Evolutionary conservation across 495 filamentous ascomycete species (phyloP).

Genomic region (Penicillium roqueforti): DNA sequence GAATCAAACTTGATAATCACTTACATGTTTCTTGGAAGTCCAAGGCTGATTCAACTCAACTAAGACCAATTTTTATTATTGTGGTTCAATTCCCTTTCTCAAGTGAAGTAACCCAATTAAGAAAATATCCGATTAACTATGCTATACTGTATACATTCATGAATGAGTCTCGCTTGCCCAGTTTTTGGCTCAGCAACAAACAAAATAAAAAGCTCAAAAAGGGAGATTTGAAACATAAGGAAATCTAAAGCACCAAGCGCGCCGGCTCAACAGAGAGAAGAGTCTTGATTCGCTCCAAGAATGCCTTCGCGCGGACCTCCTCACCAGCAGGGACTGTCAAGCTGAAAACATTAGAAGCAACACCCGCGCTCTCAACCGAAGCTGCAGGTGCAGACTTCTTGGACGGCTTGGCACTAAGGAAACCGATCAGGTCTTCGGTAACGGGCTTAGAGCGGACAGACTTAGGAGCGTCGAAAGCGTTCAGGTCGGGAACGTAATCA

Average conservation of each 20-base stretch:
- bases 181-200: constrained; percentile 12
- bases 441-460: constrained; percentile 25
- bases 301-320: constrained; percentile 72
- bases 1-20: background rate
- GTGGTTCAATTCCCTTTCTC: background rate
- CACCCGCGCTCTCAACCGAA: constrained; percentile 26
- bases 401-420: constrained; percentile 54
- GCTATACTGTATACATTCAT: constrained; percentile 31
- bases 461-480: constrained; percentile 46
- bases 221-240: constrained; percentile 12
- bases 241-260: constrained; percentile 57
- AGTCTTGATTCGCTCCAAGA: constrained; percentile 77
- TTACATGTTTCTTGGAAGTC: background rate
- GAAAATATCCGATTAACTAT: constrained; percentile 32
- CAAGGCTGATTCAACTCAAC: background rate
- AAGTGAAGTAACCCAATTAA: constrained; percentile 8
- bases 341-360: constrained; percentile 73
- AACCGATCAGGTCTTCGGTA: constrained; percentile 67
- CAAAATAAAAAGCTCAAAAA: constrained; percentile 12
- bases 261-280: constrained; percentile 81
- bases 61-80: background rate
- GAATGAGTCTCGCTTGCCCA: constrained; percentile 13
- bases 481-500: constrained; percentile 69
- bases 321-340: constrained; percentile 71
- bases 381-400: constrained; percentile 24